Percentiles rank a stretch among this genome's conserved stretches.
Conservation (phyloP, 78 protist species). For the Bigelowiella natans region DNA sequence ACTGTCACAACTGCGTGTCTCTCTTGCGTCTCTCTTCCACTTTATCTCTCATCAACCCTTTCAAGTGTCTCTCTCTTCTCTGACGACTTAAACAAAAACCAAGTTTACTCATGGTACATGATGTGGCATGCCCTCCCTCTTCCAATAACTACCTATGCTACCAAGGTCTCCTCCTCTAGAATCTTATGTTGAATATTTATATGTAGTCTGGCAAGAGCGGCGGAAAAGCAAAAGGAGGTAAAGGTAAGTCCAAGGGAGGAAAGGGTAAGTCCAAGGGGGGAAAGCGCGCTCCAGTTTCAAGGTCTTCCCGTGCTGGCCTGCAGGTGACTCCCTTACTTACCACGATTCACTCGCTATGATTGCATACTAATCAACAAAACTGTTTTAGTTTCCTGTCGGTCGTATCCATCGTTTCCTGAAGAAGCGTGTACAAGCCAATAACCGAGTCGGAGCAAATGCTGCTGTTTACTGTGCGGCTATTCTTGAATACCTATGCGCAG, state of each 20-base stretch:
- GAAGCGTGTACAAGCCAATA: conserved; percentile 39
- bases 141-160: no score
- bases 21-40: no score
- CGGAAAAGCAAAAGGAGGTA: background rate
- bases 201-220: conserved; percentile 3
- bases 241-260: conserved; percentile 6
- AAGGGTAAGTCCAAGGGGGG: conserved; percentile 11
- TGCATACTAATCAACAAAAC: background rate
- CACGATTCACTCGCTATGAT: background rate
- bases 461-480: conserved; percentile 90
- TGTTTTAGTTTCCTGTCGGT: conserved; percentile 62
- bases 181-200: no score
- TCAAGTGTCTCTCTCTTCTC: no score
- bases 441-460: conserved; percentile 75
- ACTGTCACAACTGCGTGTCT: no score
- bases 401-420: conserved; percentile 80
- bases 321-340: background rate
- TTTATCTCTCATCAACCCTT: no score
- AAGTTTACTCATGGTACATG: no score
- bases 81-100: no score
- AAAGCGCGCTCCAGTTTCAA: conserved; percentile 15
- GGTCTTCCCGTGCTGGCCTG: conserved; percentile 30
- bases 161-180: no score
- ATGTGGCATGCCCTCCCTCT: no score
- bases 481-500: conserved; percentile 70